Base-by-base conservation (phyloP, 805 yeast genomes). In the Lipomyces lipofer region DNA sequence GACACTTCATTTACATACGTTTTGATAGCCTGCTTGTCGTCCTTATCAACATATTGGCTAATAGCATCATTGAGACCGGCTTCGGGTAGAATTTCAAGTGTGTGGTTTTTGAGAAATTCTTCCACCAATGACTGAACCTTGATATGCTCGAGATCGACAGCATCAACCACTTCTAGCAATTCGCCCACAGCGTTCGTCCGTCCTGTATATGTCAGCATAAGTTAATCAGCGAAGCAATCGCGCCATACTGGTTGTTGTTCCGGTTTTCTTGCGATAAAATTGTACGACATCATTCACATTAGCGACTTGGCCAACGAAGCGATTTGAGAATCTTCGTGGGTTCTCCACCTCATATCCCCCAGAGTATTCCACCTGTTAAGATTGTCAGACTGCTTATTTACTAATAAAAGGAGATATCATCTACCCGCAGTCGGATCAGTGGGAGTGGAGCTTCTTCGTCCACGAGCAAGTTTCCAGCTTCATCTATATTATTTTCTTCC, bases 271-370 rank as follows among this genome's bases (percentile, higher is more conserved):
- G 66, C 81, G 78, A 65, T 81, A 80, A 67, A 86, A 86, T 44
- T 82, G 83, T 2, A 92, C 80, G 7, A 91, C 88, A 64, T 90
- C 95, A 64, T 88, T 85, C n/a, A 84, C 82, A 68, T 94, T 94
- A 3, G 98, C 99, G 1, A 92, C 94, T 58, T 76, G 77, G 0
- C 96, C 97, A 4, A 87, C 95, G 74, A 92, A 94, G 64, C 88
- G 74, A 65, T 91, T 89, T 13, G 97, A 88, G 59, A 94, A 88
- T 59, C 97, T 73, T 49, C 95, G 75, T 0, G 96, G 87, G 65
- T 91, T 92, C 65, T 91, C 98, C 15, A 94, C 89, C 62, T 90
- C 96, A 65, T 80, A 92, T 3, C 91, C 96, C 1, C 95, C 96
- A 21, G 88, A 76, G 63, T 92, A 92, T 62, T 94, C 97, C 0